Conservation (phyloP, 1,284 basidiomycete genomes). For the Papiliotrema fonsecae region DNA sequence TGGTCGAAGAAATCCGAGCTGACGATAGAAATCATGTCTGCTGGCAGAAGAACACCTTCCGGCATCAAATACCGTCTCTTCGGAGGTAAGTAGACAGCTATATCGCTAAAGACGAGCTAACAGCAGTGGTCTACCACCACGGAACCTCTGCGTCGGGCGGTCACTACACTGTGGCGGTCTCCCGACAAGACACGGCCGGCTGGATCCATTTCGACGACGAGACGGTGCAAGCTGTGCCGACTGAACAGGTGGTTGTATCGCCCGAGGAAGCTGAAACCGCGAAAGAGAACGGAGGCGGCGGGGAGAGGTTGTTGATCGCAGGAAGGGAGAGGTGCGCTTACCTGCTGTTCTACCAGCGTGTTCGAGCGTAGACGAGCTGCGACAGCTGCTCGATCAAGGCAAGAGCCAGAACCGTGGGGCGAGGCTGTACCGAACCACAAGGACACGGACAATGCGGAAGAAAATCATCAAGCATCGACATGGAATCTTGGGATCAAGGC, state of each 20-base stretch:
- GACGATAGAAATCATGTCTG: slow-evolving; percentile 68
- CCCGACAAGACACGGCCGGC: slow-evolving; percentile 61
- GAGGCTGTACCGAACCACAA: no score
- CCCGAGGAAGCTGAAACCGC: slow-evolving; percentile 34
- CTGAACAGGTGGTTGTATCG: slow-evolving; percentile 70
- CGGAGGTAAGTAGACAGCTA: slow-evolving; percentile 59
- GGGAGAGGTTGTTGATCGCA: slow-evolving; percentile 50
- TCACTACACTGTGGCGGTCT: slow-evolving; percentile 90
- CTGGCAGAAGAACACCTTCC: slow-evolving; percentile 52
- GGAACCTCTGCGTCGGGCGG: slow-evolving; percentile 85
- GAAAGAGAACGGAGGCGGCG: slow-evolving; percentile 48
- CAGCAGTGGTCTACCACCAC: slow-evolving; percentile 84
- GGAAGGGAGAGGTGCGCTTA: slow-evolving; percentile 61
- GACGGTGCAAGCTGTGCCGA: slow-evolving; percentile 63
- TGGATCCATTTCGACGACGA: slow-evolving; percentile 97
- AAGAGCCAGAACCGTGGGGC: no score
- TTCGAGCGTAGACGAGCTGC: no score
- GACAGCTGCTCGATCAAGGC: no score
- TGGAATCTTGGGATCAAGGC: no score
- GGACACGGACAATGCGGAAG: no score
- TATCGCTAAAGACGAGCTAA: no score
- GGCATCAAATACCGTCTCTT: slow-evolving; percentile 74
- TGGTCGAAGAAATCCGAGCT: no score
- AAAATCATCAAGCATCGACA: no score
- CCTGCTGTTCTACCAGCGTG: slow-evolving; percentile 71